These are phyloP conservation scores for Starmerella potacharoeniae DNA, from an alignment of 805 yeast species.

Conservation along the genomic window DNA sequence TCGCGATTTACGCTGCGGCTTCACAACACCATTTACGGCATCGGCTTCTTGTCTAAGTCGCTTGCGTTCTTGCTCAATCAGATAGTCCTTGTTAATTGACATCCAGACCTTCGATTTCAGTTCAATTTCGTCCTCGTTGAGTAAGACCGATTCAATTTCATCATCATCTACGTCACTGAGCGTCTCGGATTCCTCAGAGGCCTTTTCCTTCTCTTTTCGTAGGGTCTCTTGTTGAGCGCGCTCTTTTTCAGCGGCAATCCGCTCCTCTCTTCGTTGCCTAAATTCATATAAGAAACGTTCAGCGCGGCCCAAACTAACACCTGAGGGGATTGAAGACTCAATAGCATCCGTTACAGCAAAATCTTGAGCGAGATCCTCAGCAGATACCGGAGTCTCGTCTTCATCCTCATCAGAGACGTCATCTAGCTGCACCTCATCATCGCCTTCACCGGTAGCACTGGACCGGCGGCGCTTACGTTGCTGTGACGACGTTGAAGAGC, in stretches of 20 bases:
- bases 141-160: conserved; percentile 50
- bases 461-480: not conserved
- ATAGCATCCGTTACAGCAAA: conserved; percentile 2
- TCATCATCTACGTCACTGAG: conserved; percentile 76
- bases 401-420: not conserved
- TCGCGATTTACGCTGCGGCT: conserved; percentile 36
- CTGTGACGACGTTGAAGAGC: not conserved
- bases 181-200: conserved; percentile 46
- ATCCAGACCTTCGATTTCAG: conserved; percentile 82
- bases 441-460: not conserved
- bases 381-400: not conserved
- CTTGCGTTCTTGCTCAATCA: conserved; percentile 75
- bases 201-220: conserved; percentile 3
- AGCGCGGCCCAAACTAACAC: conserved; percentile 18
- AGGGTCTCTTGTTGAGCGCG: conserved; percentile 30
- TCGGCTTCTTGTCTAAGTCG: conserved; percentile 79
- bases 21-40: conserved; percentile 62
- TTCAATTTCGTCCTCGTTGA: conserved; percentile 57
- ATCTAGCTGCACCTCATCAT: not conserved
- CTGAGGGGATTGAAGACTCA: not conserved
- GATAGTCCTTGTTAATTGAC: conserved; percentile 74
- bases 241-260: conserved; percentile 12
- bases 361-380: not conserved
- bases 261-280: conserved; percentile 20
- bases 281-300: conserved; percentile 21